Base-by-base conservation (phyloP, 768 basidiomycete species). In the Suillus weaverae region DNA sequence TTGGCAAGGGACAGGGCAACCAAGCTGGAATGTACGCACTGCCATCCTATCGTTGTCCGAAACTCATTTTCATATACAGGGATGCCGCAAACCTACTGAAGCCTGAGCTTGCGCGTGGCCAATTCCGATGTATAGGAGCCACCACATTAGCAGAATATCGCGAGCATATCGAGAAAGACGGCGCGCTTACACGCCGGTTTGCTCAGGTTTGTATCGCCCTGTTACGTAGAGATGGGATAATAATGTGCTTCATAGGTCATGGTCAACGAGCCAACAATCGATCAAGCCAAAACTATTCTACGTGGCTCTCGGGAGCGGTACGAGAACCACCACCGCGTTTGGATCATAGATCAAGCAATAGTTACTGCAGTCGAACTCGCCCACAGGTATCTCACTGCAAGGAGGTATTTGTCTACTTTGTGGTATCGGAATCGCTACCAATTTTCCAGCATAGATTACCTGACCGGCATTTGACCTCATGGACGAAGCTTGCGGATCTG, bases 91-190 rank as follows among this genome's bases (percentile, higher is more conserved):
- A 61, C 32, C 39, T 64, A 22, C 57, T 64, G 35, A 64, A 64
- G 48, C 64, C 64, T 35, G 64, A 59, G 39, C 64, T 64, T 33
- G 64, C 64, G 16, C 64, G 64, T 60, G 64, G 64, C 11, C 64
- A 64, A 41, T 64, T 64, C 48, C 22, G 60, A 7, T 64, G 64
- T 43, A 61, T 64, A 26, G 64, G 64, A n/a, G 64, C 64, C 10
- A 64, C 64, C 8, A 64, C 64, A 5, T 32, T 61, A 7, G 44
- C 64, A 22, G 64, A 64, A n/a, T 64, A 60, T 53, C 64, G 64
- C 35, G 64, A 64, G 30, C 60, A 64, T 41, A 64, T 64, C 33
- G 64, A 64, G 36, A 64, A 64, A 64, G 64, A 64, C 32, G 64
- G 64, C 5, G 64, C 64, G 20, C 64, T 64, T 61, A 59, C 55